Conservation (phyloP, 768 basidiomycete species). For the Gloeophyllum trabeum region DNA sequence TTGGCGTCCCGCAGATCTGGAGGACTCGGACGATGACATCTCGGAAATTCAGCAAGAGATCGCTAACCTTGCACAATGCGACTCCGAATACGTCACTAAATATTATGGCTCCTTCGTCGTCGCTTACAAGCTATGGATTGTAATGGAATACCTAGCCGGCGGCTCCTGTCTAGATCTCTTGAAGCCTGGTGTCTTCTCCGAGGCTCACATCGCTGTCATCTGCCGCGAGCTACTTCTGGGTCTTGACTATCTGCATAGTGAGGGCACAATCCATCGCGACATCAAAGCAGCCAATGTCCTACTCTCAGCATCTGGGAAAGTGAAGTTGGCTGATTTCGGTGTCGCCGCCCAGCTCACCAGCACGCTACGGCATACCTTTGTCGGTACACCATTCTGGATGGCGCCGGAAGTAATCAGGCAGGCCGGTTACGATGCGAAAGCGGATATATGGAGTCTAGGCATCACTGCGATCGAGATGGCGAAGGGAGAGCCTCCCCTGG, state of each 20-base stretch:
- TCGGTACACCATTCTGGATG: conserved; percentile 98
- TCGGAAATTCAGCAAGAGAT: conserved; percentile 99
- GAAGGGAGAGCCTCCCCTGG: conserved; percentile 90
- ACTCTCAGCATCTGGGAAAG: conserved; percentile 81
- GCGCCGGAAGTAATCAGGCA: conserved; percentile 97
- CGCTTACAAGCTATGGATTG: conserved; percentile 96
- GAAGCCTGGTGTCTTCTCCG: conserved; percentile 83
- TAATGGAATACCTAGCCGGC: conserved; percentile 98
- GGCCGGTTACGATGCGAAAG: conserved; percentile 91
- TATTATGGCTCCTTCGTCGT: conserved; percentile 97
- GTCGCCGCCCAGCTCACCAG: conserved; percentile 95
- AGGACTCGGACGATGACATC: conserved; percentile 98
- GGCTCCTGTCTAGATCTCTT: conserved; percentile 97
- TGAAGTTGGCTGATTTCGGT: conserved; percentile 97
- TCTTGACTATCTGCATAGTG: conserved; percentile 90
- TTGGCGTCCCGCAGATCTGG: conserved; percentile 53
- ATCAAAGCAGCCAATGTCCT: conserved; percentile 98
- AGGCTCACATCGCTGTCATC: conserved; percentile 90
- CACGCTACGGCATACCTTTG: conserved; percentile 93
- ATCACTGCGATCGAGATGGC: conserved; percentile 99
- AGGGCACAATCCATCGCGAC: conserved; percentile 95
- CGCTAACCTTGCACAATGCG: conserved; percentile 89
- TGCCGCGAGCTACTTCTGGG: conserved; percentile 89
- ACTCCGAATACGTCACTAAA: conserved; percentile 91
- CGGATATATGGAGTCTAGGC: conserved; percentile 96